A percentile compares a stretch with the other conserved stretches of the same genome.
These are phyloP conservation scores for Lathyrus oleraceus DNA, from an alignment of 306 rosid genomes.

Conservation along the genomic window DNA sequence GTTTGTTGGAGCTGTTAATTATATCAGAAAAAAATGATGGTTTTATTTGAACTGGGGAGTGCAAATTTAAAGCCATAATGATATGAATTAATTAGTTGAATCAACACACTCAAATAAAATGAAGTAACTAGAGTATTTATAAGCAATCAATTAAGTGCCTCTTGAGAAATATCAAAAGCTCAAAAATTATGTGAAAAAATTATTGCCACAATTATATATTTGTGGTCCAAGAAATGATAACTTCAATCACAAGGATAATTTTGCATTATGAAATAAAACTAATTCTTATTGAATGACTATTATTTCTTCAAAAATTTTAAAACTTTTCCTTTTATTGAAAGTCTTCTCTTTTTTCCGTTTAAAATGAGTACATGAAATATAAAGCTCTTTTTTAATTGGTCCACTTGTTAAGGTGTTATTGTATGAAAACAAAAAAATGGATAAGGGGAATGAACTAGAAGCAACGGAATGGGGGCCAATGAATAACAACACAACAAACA, in stretches of 20 bases:
- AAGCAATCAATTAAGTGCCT: not conserved
- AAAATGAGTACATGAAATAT: too few species aligned
- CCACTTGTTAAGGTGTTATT: not conserved
- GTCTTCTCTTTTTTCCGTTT: too few species aligned
- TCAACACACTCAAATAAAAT: too few species aligned
- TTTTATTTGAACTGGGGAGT: constrained; percentile 73
- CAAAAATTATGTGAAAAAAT: not conserved
- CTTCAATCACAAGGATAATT: constrained; percentile 13
- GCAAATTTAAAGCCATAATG: constrained; percentile 71
- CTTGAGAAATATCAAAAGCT: not conserved
- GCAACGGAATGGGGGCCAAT: not conserved
- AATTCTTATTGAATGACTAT: too few species aligned
- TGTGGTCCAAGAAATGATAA: constrained; percentile 39
- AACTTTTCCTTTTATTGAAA: too few species aligned
- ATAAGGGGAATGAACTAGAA: not conserved
- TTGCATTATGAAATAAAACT: too few species aligned
- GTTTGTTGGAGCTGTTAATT: constrained; percentile 47
- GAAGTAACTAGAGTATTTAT: constrained; percentile 37
- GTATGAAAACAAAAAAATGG: constrained; percentile 3
- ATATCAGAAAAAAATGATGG: constrained; percentile 62
- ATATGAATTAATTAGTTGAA: not conserved
- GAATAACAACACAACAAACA: not conserved
- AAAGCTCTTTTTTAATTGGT: constrained; percentile 25
- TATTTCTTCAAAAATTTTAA: too few species aligned
- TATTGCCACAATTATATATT: constrained; percentile 32